Conservation (phyloP, 441 rosid species). For the Erodium texanum region DNA sequence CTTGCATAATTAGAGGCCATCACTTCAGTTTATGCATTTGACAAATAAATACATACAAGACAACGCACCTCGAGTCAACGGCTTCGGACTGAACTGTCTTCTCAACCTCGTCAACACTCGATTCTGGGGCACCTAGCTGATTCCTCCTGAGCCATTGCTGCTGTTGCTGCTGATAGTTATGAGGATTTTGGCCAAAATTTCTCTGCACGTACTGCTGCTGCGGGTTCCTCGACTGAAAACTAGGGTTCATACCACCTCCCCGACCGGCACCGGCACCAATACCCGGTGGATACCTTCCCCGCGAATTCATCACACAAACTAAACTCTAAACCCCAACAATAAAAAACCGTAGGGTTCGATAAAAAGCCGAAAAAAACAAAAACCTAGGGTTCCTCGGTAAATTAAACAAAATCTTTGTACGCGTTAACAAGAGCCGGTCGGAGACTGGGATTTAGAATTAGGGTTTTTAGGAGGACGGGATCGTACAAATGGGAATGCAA, state of each 20-base stretch:
- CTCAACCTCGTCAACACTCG: slow-evolving; percentile 60
- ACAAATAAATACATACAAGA: background rate
- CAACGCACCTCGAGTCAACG: slow-evolving; percentile 52
- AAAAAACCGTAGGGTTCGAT: slow-evolving; percentile 2
- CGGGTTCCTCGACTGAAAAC: slow-evolving; percentile 46
- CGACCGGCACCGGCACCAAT: slow-evolving; percentile 76
- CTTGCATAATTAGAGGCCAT: too few species aligned
- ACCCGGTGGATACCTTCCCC: slow-evolving; percentile 93
- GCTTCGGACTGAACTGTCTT: slow-evolving; percentile 75
- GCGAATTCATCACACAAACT: slow-evolving; percentile 3
- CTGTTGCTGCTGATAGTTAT: slow-evolving; percentile 28
- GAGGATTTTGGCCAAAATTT: slow-evolving; percentile 43
- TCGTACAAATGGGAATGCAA: background rate
- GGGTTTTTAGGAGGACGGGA: background rate
- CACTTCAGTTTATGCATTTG: background rate
- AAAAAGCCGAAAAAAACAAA: background rate
- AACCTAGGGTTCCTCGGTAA: background rate
- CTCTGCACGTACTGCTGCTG: slow-evolving; percentile 78
- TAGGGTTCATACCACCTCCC: slow-evolving; percentile 44
- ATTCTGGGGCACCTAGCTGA: slow-evolving; percentile 38
- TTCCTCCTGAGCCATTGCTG: slow-evolving; percentile 67
- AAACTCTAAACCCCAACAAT: slow-evolving; percentile 5
- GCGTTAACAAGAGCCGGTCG: background rate
- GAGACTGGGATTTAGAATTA: background rate
- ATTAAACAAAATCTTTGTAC: background rate